Conservation (phyloP, 208 protist species). For the Trypanosoma avium region DNA sequence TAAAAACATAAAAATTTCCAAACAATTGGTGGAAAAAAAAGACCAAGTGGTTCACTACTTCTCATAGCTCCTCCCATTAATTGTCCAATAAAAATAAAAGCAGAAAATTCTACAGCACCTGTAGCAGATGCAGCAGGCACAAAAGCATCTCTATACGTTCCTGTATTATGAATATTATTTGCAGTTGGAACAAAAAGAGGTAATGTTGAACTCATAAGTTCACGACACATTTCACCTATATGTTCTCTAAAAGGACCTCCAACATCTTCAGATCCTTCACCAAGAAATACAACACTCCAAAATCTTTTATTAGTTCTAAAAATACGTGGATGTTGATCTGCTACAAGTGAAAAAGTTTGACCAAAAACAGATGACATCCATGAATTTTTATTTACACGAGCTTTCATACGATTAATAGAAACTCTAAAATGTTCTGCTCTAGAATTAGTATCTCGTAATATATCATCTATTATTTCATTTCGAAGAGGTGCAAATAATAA, state of each 20-base stretch:
- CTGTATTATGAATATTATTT: constrained; percentile 87
- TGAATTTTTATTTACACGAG: constrained; percentile 37
- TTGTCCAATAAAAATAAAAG: constrained; percentile 90
- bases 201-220: constrained; percentile 83
- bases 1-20: constrained; percentile 86
- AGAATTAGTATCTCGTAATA: constrained; percentile 78
- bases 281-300: constrained; percentile 89
- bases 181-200: constrained; percentile 91
- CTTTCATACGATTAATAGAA: constrained; percentile 83
- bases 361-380: constrained; percentile 82
- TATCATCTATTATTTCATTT: constrained; percentile 54
- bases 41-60: constrained; percentile 83
- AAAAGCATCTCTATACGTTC: constrained; percentile 85
- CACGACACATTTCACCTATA: constrained; percentile 90
- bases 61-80: constrained; percentile 95
- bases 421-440: constrained; percentile 74
- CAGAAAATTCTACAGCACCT: constrained; percentile 47
- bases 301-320: constrained; percentile 87
- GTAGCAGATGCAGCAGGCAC: constrained; percentile 79
- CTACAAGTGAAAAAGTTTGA: constrained; percentile 82
- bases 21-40: constrained; percentile 91
- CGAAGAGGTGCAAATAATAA: constrained; percentile 72
- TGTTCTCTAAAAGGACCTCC: constrained; percentile 93
- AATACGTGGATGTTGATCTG: constrained; percentile 62
- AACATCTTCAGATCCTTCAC: constrained; percentile 93